Evolutionary conservation across 768 basidiomycete species (phyloP).

Genomic region (Tephrocybe sp.): DNA sequence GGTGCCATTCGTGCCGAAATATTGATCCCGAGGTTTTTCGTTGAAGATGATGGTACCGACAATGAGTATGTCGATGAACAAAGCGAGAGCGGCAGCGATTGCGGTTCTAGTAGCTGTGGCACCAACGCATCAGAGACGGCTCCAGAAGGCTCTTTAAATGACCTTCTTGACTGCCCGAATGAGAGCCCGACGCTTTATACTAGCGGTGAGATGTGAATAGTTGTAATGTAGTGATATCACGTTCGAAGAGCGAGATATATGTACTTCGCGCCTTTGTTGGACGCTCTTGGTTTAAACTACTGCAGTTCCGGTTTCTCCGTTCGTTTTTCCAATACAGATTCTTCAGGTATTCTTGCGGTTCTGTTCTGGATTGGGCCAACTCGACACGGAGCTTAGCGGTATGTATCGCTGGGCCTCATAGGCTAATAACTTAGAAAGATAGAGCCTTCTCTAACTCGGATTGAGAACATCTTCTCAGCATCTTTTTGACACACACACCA

Average conservation of each 20-base stretch:
- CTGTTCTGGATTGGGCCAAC: conserved; percentile 80
- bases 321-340: conserved; percentile 87
- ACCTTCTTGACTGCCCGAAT: too few relatives aligned
- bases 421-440: conserved; percentile 49
- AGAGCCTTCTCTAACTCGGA: not conserved
- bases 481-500: conserved; percentile 80
- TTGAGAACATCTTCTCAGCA: not conserved
- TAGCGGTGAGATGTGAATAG: too few relatives aligned
- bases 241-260: too few relatives aligned
- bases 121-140: too few relatives aligned
- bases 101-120: too few relatives aligned
- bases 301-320: conserved; percentile 61
- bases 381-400: conserved; percentile 89
- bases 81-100: too few relatives aligned
- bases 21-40: not conserved
- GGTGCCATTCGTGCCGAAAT: not conserved
- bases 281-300: conserved; percentile 35
- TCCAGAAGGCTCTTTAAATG: too few relatives aligned
- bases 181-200: too few relatives aligned
- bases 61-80: too few relatives aligned
- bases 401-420: conserved; percentile 91
- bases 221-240: too few relatives aligned
- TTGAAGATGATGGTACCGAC: too few relatives aligned
- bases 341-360: conserved; percentile 90
- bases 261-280: too few relatives aligned